A percentile compares a stretch with the other conserved stretches of the same genome.
These are phyloP conservation scores for Ilex aquifolium DNA, from an alignment of 257 asterid genomes.

Conservation along the genomic window DNA sequence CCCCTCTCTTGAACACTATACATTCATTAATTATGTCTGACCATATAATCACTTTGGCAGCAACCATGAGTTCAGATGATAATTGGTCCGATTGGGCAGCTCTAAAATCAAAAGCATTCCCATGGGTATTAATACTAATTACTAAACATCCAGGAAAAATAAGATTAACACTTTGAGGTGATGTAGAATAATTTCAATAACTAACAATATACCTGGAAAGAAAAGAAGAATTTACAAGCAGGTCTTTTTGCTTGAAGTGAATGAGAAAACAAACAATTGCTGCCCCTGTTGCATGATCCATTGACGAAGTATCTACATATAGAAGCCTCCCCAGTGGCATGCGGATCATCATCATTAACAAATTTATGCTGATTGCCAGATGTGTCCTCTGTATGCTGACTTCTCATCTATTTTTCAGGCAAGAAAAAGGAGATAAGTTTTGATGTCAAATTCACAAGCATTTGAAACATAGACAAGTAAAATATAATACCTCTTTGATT, in stretches of 20 bases:
- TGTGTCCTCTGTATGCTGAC: slow-evolving; percentile 34
- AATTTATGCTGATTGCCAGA: slow-evolving; percentile 28
- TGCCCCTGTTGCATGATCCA: slow-evolving; percentile 80
- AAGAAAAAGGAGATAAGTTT: slow-evolving; percentile 12
- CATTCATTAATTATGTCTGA: too few species aligned
- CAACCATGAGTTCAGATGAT: too few species aligned
- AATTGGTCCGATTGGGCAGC: too few species aligned
- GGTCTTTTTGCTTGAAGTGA: slow-evolving; percentile 54
- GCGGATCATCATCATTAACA: slow-evolving; percentile 11
- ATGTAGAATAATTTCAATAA: too few species aligned
- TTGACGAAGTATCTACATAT: slow-evolving; percentile 56
- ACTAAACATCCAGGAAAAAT: too few species aligned
- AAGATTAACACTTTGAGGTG: too few species aligned
- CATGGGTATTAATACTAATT: too few species aligned
- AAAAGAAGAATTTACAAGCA: slow-evolving; percentile 74
- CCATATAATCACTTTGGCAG: too few species aligned
- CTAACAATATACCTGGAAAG: slow-evolving; percentile 59
- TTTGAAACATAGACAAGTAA: slow-evolving; percentile 12
- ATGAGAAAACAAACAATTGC: slow-evolving; percentile 74
- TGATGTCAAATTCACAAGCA: slow-evolving; percentile 13
- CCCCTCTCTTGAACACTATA: too few species aligned
- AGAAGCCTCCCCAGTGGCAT: slow-evolving; percentile 30
- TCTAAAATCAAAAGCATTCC: too few species aligned
- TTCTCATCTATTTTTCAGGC: slow-evolving; percentile 55
- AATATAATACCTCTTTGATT: slow-evolving; percentile 66